Evolutionary conservation across 768 basidiomycete species (phyloP), one percentile per base, ranked within the genome.

Genomic region (Lyophyllum atratum): DNA sequence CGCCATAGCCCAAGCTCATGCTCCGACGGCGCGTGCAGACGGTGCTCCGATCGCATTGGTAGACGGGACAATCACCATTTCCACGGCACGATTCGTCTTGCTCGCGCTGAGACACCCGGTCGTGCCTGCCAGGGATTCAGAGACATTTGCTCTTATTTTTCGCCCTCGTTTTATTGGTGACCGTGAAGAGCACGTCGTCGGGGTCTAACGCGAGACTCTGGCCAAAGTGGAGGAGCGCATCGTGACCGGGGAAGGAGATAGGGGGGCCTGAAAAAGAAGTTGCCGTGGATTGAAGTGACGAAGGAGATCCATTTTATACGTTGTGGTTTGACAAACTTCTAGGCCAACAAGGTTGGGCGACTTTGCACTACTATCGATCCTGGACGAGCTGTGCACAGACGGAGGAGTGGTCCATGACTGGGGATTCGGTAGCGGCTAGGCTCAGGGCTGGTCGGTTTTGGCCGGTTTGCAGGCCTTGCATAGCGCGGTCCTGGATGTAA

Each of bases 81-180:
- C 79, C 46, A 25, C 24, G 1, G 68, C 64, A 8, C 74, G 71
- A 29, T 79, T 66, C 5, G 1, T 24, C 37, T 0, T 71, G 67
- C 4, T 60, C 65, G 11, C 69, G 70, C 54, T 68, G 17, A 81
- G 15, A 52, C 78, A 71, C 0, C 79, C 83, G 4, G 84, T 79
- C 22, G 78, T 66, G 2, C 82, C 84, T 15, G 83, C 83, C 21
- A 85, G 64, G 26, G 63, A 64, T 14, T 42, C 39, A 6, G 66
- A 66, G 3, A 63, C 55, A 48, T 62, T 57, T 7, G 37, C 37
- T 9, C 37, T 15, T 7, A n/a, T 11, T n/a, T 61, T 19, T 11
- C 70, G 53, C 25, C 71, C 72, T 0, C 76, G 43, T 75, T 54
- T 78, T 78, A 61, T 84, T 80, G 62, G 81, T 74, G 54, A 85